Percentiles rank a stretch among this genome's conserved stretches.
phyloP scores from a whole-genome alignment of 441 rosid genomes.

The Gossypium davidsonii region DNA sequence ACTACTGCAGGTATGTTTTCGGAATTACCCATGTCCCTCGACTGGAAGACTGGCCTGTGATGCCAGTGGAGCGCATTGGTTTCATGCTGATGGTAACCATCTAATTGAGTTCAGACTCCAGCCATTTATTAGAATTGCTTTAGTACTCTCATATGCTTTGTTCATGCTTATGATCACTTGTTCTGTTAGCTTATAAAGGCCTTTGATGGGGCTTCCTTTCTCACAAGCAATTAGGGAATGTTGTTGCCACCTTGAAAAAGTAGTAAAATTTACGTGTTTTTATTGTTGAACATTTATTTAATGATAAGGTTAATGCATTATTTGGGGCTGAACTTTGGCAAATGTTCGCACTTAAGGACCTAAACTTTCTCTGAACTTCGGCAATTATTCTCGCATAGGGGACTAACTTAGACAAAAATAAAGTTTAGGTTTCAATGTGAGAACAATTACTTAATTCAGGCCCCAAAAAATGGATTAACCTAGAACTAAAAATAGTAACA shows the following conservation, averaged over 20 bases:
- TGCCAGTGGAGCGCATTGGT: slow-evolving; percentile 48
- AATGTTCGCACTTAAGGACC: no score
- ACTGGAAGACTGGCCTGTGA: slow-evolving; percentile 56
- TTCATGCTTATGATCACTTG: not conserved
- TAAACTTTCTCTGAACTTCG: no score
- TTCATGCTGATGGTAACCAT: slow-evolving; percentile 39
- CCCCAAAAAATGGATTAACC: no score
- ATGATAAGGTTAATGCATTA: no score
- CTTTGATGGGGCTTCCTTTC: not conserved
- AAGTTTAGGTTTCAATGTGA: no score
- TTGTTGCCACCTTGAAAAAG: not conserved
- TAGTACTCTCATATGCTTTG: not conserved
- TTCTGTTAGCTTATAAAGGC: not conserved
- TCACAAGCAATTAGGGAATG: not conserved
- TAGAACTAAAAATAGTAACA: no score
- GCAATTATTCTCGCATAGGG: no score
- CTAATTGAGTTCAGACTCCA: not conserved
- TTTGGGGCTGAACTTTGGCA: no score
- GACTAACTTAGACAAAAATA: no score
- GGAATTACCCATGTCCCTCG: slow-evolving; percentile 49
- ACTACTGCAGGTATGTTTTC: slow-evolving; percentile 40
- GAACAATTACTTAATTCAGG: no score
- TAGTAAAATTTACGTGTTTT: not conserved
- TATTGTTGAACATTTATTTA: no score
- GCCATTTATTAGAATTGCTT: not conserved